Evolutionary conservation across 2,329 filamentous ascomycete genomes (phyloP).

Genomic region (Calonectria hawksworthii): DNA sequence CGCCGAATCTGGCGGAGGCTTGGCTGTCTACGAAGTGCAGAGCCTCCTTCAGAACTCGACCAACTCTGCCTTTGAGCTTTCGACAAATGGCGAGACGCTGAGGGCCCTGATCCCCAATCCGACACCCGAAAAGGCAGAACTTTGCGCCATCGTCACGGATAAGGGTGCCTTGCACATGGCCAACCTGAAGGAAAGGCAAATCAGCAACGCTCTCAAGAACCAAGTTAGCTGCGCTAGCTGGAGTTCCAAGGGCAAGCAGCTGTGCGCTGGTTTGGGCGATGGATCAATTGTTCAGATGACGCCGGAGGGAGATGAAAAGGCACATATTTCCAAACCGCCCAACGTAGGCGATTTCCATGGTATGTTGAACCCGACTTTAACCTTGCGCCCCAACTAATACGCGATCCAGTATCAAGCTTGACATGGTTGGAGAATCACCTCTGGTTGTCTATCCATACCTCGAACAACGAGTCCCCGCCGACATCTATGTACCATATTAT

Average conservation of each 20-base stretch:
- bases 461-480: slow-evolving; percentile 69
- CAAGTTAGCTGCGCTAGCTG: slow-evolving; percentile 89
- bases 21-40: slow-evolving; percentile 86
- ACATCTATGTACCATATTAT: slow-evolving; percentile 85
- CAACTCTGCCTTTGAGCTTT: slow-evolving; percentile 79
- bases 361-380: slow-evolving; percentile 58
- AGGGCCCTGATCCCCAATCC: slow-evolving; percentile 87
- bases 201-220: slow-evolving; percentile 75
- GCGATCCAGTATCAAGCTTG: slow-evolving; percentile 77
- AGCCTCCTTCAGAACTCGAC: slow-evolving; percentile 75
- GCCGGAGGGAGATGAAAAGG: slow-evolving; percentile 82
- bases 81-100: slow-evolving; percentile 81
- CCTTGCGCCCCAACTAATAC: background rate
- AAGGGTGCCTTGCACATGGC: slow-evolving; percentile 88
- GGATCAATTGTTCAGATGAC: slow-evolving; percentile 88
- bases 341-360: slow-evolving; percentile 76
- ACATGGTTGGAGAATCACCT: slow-evolving; percentile 91
- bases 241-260: slow-evolving; percentile 94
- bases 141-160: slow-evolving; percentile 84
- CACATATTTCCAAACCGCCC: slow-evolving; percentile 82
- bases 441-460: slow-evolving; percentile 86
- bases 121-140: slow-evolving; percentile 76
- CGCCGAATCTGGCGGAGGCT: slow-evolving; percentile 83
- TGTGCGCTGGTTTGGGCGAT: slow-evolving; percentile 87
- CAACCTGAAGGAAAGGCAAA: slow-evolving; percentile 78